Base-by-base conservation (phyloP, 2,329 filamentous ascomycete genomes). In the Trichophyton mentagrophytes region DNA sequence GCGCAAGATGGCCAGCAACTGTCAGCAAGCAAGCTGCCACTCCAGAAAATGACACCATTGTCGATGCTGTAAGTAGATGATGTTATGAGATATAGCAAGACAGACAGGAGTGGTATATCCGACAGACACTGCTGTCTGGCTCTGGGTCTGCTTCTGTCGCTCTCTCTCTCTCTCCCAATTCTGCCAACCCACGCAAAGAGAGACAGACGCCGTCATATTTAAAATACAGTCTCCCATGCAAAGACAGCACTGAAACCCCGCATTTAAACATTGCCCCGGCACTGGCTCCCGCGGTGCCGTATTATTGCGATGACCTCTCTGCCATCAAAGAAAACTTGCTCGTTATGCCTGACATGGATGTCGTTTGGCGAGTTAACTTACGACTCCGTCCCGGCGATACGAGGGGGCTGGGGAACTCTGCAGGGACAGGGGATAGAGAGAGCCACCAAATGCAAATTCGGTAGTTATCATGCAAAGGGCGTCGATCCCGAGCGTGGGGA, bases 11-110 rank as follows among this genome's bases (percentile, higher is more conserved):
- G n/a, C 55, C 59, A 15, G 61, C 58, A 17, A 38, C 59, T 47
- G 42, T 58, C 53, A 62, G 33, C 30, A 62, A 33, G 49, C 49
- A 53, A 7, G 30, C 13, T 53, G 49, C 49, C 13, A 25, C 22
- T 30, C 27, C 27, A 11, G 13, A 22, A 3, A 53, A 53, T 15
- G 22, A 15, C 49, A 30, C 22, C 49, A 53, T 53, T 1, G 49
- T 53, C 27, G 49, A 53, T 53, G 25, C n/a, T 51, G 11, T 2
- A 25, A 51, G 5, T 53, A 38, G 11, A 9, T 38, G 11, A 9
- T 38, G 6, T 38, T 38, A 38, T 53, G 11, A 33, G 22, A 30
- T 30, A 25, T 25, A 1, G 44, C 42, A n/a, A n/a, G 4, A 47
- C 1, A 44, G 15, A 44, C 40, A 3, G n/a, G 40, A 8, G 40